Evolutionary conservation across 257 asterid species (phyloP).

Genomic region (Fraxinus quadrangulata): DNA sequence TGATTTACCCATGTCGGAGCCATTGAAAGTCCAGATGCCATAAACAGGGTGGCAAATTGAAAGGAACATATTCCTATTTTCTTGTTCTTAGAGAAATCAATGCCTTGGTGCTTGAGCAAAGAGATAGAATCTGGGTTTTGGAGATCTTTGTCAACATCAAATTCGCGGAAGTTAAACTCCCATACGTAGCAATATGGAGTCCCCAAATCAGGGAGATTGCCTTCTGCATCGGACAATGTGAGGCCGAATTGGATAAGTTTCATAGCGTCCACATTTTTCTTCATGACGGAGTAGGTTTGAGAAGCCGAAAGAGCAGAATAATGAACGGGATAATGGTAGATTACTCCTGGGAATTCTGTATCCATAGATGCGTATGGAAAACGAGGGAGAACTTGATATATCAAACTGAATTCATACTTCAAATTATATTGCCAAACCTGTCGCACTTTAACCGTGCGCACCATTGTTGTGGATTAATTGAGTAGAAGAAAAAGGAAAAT

Average conservation of each 20-base stretch:
- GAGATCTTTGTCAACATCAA: constrained; percentile 23
- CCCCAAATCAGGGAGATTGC: constrained; percentile 19
- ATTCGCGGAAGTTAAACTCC: constrained; percentile 44
- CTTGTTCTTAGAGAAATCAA: constrained; percentile 20
- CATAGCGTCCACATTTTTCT: constrained; percentile 27
- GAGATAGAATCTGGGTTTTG: constrained; percentile 26
- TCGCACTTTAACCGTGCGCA: not conserved
- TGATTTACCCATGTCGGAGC: not conserved
- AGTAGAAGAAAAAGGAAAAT: too few relatives aligned
- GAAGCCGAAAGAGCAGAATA: not conserved
- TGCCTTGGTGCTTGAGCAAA: constrained; percentile 18
- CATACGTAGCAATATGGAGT: constrained; percentile 3
- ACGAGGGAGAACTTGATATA: not conserved
- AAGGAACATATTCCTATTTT: constrained; percentile 1
- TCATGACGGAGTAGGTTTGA: constrained; percentile 15
- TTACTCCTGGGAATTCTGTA: constrained; percentile 31
- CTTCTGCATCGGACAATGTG: constrained; percentile 26
- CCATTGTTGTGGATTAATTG: not conserved
- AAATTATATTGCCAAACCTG: not conserved
- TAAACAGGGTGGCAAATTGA: constrained; percentile 1
- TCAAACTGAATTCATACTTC: not conserved
- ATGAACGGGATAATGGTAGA: not conserved
- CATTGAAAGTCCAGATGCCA: not conserved
- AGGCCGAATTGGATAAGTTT: constrained; percentile 43
- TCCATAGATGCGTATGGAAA: constrained; percentile 15